phyloP scores from a whole-genome alignment of 805 yeast species.

The Kazachstania viticola region DNA sequence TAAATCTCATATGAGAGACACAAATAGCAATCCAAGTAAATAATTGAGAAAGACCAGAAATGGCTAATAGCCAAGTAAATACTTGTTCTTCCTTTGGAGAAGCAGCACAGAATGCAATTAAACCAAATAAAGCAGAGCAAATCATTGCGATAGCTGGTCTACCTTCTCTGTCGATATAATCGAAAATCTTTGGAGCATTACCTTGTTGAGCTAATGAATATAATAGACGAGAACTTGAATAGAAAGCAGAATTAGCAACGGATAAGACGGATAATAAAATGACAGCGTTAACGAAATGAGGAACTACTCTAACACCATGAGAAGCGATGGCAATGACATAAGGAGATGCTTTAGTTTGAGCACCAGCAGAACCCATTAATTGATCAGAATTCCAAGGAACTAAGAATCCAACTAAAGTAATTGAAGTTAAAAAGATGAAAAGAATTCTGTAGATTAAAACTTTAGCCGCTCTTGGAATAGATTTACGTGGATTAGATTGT shows the following conservation, averaged over 20 bases:
- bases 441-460: conserved; percentile 61
- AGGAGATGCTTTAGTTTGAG: conserved; percentile 55
- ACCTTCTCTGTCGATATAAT: conserved; percentile 52
- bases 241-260: conserved; percentile 48
- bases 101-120: conserved; percentile 57
- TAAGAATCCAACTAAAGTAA: conserved; percentile 43
- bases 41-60: conserved; percentile 50
- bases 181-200: conserved; percentile 43
- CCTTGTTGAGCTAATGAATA: conserved; percentile 49
- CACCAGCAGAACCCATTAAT: conserved; percentile 36
- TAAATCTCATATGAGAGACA: conserved; percentile 44
- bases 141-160: conserved; percentile 48
- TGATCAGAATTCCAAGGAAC: conserved; percentile 48
- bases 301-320: conserved; percentile 44
- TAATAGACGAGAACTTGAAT: conserved; percentile 37
- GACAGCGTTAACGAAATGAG: conserved; percentile 54
- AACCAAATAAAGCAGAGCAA: conserved; percentile 39
- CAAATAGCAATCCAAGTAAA: conserved; percentile 56
- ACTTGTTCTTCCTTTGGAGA: conserved; percentile 44
- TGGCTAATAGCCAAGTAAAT: conserved; percentile 53
- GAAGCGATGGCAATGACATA: conserved; percentile 58
- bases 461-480: conserved; percentile 57
- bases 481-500: conserved; percentile 46
- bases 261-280: conserved; percentile 51
- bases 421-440: conserved; percentile 43